Evolutionary conservation across 768 basidiomycete species (phyloP), one percentile per base, ranked within the genome.

Genomic region (Dioszegia aurantiaca): DNA sequence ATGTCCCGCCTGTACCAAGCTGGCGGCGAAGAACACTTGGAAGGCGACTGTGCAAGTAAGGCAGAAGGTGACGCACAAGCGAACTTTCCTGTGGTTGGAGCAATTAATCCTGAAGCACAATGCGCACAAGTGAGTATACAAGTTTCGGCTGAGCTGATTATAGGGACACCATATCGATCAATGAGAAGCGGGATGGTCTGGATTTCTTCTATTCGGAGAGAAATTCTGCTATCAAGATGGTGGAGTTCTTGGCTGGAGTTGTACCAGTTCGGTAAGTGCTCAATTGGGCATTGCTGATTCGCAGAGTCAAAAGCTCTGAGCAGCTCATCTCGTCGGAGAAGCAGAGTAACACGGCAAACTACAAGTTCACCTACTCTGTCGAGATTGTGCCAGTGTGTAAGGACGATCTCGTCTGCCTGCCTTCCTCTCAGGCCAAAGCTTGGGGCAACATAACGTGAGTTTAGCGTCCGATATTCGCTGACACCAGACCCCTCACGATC

Each of bases 11-110:
- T 99, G 95, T 71, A 82, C 94, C 0, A 86, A 85, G 68, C 83
- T 98, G 3, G 95, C 95, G 0, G 95, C 95, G 2, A 99, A 98
- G 80, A 97, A 98, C 75, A 98, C 93, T 0, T 98, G 94, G 95
- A 92, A 91, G 73, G 91, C 94, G 1, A 82, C 91, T 36, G 93
- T 99, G 1, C 95, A 98, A 80, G 91, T 98, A n/a, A 87, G 95
- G 44, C 95, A 99, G 76, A 98, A 99, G 78, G 95, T 98, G 41
- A 82, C 90, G 3, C 95, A 99, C 77, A 99, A 99, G 79, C 86
- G 95, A 57, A 98, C 95, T 1, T 99, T 99, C 80, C 78, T 99
- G 68, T 99, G 86, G 80, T 85, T 98, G 51, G 95, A 98, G 78
- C 95, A 98, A 70, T 83, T 98, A 61, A 97, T 99, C 73, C 79